Evolutionary conservation across 2,329 filamentous ascomycete genomes (phyloP).

Genomic region (Arthrocladium fulminans): DNA sequence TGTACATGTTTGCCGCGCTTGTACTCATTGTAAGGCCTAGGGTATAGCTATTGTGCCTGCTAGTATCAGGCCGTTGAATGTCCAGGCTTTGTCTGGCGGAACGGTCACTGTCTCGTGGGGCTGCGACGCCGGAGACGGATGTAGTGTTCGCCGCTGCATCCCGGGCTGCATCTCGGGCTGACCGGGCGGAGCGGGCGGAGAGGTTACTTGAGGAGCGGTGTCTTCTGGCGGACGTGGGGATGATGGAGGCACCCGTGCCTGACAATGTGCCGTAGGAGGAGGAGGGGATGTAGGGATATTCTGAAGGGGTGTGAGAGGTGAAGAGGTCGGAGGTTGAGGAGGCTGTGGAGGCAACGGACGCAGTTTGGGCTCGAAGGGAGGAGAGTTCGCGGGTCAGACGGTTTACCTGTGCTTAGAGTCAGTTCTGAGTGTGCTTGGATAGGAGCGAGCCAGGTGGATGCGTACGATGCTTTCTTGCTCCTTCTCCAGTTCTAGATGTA

Average conservation of each 20-base stretch:
- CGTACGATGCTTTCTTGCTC: constrained; percentile 88
- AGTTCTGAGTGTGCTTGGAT: not conserved
- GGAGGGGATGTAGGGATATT: constrained; percentile 29
- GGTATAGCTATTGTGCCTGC: constrained; percentile 29
- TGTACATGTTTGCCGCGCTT: not conserved
- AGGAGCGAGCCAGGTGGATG: constrained; percentile 12
- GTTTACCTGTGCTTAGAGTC: constrained; percentile 59
- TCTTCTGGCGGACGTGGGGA: constrained; percentile 46
- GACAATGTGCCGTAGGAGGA: constrained; percentile 11
- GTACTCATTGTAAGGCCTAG: not conserved
- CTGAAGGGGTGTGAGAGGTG: constrained; percentile 30
- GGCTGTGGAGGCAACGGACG: constrained; percentile 53
- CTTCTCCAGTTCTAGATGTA: constrained; percentile 84
- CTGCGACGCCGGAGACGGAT: constrained; percentile 35
- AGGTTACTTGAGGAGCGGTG: constrained; percentile 50
- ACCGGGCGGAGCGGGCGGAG: constrained; percentile 35
- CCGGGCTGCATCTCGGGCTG: constrained; percentile 20
- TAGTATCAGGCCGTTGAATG: constrained; percentile 26
- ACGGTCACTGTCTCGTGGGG: constrained; percentile 29
- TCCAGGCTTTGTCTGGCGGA: constrained; percentile 17
- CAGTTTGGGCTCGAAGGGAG: constrained; percentile 63
- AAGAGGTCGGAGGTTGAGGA: constrained; percentile 47
- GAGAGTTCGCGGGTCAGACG: constrained; percentile 82
- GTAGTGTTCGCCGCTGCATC: constrained; percentile 19
- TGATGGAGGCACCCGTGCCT: constrained; percentile 31